phyloP scores from a whole-genome alignment of 208 protist genomes.

The Leptomonas pyrrhocoris region DNA sequence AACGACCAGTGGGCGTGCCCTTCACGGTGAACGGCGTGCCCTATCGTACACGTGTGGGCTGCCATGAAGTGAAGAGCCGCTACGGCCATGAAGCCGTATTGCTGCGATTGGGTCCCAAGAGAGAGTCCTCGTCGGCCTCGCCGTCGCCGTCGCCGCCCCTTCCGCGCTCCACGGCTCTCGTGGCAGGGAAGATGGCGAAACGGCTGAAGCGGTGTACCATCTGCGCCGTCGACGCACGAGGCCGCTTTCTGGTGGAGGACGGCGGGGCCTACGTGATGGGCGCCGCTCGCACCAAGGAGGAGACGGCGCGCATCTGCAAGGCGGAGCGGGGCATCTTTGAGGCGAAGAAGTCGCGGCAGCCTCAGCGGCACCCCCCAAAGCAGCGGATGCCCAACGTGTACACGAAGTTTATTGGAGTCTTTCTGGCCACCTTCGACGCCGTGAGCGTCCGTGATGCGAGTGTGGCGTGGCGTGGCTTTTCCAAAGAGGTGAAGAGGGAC shows the following conservation, averaged over 20 bases:
- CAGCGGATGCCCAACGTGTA: conserved; percentile 1
- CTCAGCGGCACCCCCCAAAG: neutral
- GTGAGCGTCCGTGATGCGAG: conserved; percentile 43
- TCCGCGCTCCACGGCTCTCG: neutral
- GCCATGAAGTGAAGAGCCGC: conserved; percentile 42
- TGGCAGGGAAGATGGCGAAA: neutral
- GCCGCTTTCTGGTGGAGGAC: conserved; percentile 50
- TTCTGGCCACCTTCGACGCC: conserved; percentile 39
- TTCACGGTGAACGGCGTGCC: conserved; percentile 52
- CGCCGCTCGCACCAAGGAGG: neutral
- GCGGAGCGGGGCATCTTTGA: neutral
- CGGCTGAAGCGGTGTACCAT: conserved; percentile 30
- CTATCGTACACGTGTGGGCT: conserved; percentile 30
- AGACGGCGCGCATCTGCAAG: conserved; percentile 5
- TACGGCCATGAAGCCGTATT: conserved; percentile 50
- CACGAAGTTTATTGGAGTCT: conserved; percentile 38
- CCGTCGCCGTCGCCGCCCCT: neutral
- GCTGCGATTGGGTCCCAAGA: conserved; percentile 13
- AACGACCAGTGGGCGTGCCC: conserved; percentile 9
- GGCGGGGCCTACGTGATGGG: conserved; percentile 40
- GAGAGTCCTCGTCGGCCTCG: neutral
- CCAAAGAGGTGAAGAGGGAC: conserved; percentile 11
- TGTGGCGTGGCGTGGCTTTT: conserved; percentile 38
- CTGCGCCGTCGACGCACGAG: conserved; percentile 51
- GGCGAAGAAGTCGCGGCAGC: neutral